A percentile compares a stretch with the other conserved stretches of the same genome.
Evolutionary conservation across 2,329 filamentous ascomycete species (phyloP).

Genomic region (Coniochaeta prunicola): DNA sequence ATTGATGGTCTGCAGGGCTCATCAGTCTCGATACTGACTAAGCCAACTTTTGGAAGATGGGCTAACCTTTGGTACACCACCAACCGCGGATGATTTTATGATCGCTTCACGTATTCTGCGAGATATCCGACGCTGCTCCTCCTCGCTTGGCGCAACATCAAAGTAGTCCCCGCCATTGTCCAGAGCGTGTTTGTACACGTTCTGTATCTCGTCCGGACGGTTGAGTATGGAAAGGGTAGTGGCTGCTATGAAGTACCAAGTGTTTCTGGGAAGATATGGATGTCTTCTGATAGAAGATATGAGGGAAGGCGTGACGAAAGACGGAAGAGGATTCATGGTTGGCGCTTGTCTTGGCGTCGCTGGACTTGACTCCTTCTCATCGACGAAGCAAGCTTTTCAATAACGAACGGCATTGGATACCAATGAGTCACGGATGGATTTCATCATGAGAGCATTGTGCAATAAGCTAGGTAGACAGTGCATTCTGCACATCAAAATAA

Average conservation of each 20-base stretch:
- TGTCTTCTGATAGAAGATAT: conserved; percentile 31
- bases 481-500: not conserved
- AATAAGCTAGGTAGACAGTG: not conserved
- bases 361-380: not conserved
- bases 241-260: conserved; percentile 41
- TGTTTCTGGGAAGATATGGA: conserved; percentile 32
- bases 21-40: not conserved
- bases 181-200: conserved; percentile 35
- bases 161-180: conserved; percentile 16
- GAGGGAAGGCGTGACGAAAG: conserved; percentile 33
- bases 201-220: conserved; percentile 38
- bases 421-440: not conserved
- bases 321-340: conserved; percentile 9
- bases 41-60: not conserved
- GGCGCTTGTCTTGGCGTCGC: not conserved
- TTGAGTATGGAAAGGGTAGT: conserved; percentile 39
- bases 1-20: conserved; percentile 33
- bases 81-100: conserved; percentile 38
- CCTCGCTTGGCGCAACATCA: conserved; percentile 16
- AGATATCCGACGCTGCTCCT: conserved; percentile 34
- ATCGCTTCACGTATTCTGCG: conserved; percentile 41
- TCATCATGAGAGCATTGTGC: not conserved
- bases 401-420: not conserved
- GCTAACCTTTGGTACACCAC: conserved; percentile 41
- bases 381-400: not conserved